Percentiles rank a stretch among this genome's conserved stretches.
Evolutionary conservation across 2,329 filamentous ascomycete genomes (phyloP).

Genomic region (Triangularia setosa): DNA sequence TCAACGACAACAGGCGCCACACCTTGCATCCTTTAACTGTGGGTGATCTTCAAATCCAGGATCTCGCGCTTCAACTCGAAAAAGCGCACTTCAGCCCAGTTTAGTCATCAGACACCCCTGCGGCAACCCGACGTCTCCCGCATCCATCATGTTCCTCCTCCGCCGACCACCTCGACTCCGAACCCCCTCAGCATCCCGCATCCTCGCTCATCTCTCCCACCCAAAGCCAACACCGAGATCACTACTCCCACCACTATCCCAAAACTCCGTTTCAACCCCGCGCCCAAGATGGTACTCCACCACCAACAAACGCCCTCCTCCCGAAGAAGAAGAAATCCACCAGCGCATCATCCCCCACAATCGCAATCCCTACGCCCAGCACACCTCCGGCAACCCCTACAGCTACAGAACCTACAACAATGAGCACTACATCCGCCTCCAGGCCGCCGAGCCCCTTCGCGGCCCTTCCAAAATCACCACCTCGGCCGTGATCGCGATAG

Average conservation of each 20-base stretch:
- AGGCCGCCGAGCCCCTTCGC: slow-evolving; percentile 37
- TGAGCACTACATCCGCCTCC: slow-evolving; percentile 21
- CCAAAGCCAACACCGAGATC: neutral
- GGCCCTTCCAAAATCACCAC: slow-evolving; percentile 35
- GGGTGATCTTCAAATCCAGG: neutral
- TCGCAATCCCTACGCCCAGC: neutral
- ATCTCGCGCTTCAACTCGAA: neutral
- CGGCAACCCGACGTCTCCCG: neutral
- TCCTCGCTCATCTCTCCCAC: neutral
- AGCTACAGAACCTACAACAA: neutral
- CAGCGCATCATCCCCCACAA: neutral
- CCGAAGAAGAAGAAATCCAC: neutral
- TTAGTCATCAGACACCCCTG: too few species aligned
- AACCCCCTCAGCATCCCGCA: neutral
- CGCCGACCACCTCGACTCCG: neutral
- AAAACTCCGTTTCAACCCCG: neutral
- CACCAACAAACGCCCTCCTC: neutral
- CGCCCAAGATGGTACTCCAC: neutral
- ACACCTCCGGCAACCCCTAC: neutral
- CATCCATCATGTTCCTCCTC: neutral
- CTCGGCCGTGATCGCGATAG: slow-evolving; percentile 38
- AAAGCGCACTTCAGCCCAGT: too few species aligned
- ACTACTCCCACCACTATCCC: neutral
- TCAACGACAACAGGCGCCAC: neutral
- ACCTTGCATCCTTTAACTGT: neutral